Conservation (phyloP, 257 asterid species). For the Echium plantagineum region DNA sequence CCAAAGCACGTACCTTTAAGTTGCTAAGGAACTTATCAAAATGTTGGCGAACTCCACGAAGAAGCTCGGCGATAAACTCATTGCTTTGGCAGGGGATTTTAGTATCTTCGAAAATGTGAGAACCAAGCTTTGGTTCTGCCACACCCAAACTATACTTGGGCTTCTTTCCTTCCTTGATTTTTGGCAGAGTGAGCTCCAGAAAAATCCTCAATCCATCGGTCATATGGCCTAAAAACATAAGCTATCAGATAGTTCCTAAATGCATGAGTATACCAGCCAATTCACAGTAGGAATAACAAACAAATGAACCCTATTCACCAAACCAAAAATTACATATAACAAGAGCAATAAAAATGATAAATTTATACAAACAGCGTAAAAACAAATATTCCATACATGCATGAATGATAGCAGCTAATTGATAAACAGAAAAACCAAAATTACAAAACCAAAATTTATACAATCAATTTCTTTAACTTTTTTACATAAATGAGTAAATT, state of each 20-base stretch:
- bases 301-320: too few species aligned
- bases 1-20: constrained; percentile 49
- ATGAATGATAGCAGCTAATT: too few species aligned
- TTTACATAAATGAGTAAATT: too few species aligned
- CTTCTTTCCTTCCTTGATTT: constrained; percentile 85
- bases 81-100: constrained; percentile 81
- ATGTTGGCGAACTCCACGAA: constrained; percentile 82
- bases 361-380: too few species aligned
- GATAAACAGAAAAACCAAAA: too few species aligned
- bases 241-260: neutral
- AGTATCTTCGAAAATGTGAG: constrained; percentile 69
- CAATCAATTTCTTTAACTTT: too few species aligned
- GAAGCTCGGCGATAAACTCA: constrained; percentile 75
- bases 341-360: too few species aligned
- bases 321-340: too few species aligned
- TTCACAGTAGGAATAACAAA: too few species aligned
- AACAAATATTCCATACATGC: too few species aligned
- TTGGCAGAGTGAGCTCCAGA: constrained; percentile 71
- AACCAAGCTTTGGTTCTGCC: constrained; percentile 85
- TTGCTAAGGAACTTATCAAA: constrained; percentile 49
- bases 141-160: constrained; percentile 71
- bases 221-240: constrained; percentile 59
- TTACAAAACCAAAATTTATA: too few species aligned
- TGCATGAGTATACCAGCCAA: too few species aligned
- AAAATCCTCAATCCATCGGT: constrained; percentile 74